Percentiles rank a stretch among this genome's conserved stretches.
phyloP scores from a whole-genome alignment of 768 basidiomycete species.

The Pholiota conissans region DNA sequence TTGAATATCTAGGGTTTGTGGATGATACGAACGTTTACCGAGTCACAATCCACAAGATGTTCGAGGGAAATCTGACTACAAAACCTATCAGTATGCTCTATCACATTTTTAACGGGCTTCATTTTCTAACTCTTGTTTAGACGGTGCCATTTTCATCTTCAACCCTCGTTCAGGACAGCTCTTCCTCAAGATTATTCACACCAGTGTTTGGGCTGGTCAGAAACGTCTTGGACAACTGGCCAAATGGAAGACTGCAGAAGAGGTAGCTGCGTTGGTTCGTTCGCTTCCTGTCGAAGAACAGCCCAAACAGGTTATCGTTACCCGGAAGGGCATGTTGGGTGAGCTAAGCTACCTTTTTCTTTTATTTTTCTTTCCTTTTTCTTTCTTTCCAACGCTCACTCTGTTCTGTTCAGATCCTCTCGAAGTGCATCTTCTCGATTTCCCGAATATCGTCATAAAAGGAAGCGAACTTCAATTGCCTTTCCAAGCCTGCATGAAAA shows the following conservation, averaged over 20 bases:
- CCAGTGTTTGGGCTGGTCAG: constrained; percentile 99
- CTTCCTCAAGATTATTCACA: constrained; percentile 99
- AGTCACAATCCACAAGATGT: constrained; percentile 98
- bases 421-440: constrained; percentile 98
- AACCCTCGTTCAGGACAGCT: constrained; percentile 98
- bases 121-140: constrained; percentile 32
- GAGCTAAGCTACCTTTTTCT: constrained; percentile 23
- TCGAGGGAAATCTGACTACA: constrained; percentile 99
- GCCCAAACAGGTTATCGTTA: constrained; percentile 99
- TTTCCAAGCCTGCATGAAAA: constrained; percentile 99
- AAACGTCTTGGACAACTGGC: constrained; percentile 99
- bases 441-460: constrained; percentile 99
- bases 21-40: constrained; percentile 99
- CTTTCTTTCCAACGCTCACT: background rate
- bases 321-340: constrained; percentile 99
- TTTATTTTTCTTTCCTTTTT: background rate
- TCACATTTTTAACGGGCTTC: background rate
- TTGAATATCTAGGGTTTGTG: constrained; percentile 73
- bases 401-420: constrained; percentile 63
- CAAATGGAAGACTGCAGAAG: constrained; percentile 99
- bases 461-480: constrained; percentile 97
- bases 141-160: constrained; percentile 98
- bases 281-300: constrained; percentile 99
- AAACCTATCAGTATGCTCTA: constrained; percentile 85
- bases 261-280: constrained; percentile 96